phyloP scores from a whole-genome alignment of 768 basidiomycete genomes.

The Candolleomyces eurysporus region DNA sequence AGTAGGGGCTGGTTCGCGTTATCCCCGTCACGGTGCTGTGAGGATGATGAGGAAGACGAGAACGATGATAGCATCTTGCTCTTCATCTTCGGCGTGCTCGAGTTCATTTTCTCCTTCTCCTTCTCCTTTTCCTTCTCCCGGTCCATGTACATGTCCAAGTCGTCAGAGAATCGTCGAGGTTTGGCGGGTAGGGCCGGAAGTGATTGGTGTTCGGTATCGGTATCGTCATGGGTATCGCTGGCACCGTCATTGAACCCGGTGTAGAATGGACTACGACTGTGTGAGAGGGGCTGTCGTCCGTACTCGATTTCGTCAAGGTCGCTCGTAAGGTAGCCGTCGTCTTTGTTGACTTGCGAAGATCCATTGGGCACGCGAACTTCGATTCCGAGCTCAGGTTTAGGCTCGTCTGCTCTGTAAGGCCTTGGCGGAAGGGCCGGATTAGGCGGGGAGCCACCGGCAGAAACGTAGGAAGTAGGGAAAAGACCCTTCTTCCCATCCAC shows the following conservation, averaged over 20 bases:
- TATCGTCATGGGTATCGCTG: constrained; percentile 48
- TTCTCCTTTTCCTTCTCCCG: not conserved
- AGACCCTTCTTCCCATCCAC: constrained; percentile 67
- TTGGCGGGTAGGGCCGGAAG: constrained; percentile 10
- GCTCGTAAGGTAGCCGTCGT: constrained; percentile 28
- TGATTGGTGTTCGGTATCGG: constrained; percentile 9
- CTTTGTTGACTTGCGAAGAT: not conserved
- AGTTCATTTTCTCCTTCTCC: too few species aligned
- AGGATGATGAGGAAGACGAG: too few species aligned
- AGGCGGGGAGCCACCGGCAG: constrained; percentile 34
- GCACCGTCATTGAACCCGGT: constrained; percentile 37
- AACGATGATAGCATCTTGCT: not conserved
- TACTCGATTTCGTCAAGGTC: constrained; percentile 45
- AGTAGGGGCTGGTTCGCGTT: constrained; percentile 22
- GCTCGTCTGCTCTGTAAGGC: constrained; percentile 10
- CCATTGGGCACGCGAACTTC: too few species aligned
- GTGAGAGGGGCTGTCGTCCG: constrained; percentile 43
- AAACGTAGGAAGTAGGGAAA: constrained; percentile 79
- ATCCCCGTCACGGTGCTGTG: constrained; percentile 22
- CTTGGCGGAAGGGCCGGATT: constrained; percentile 28
- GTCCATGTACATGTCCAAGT: constrained; percentile 3
- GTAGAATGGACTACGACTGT: constrained; percentile 44
- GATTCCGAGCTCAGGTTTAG: constrained; percentile 1
- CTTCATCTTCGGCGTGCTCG: constrained; percentile 3
- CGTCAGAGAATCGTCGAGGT: constrained; percentile 9